Conservation (phyloP, 805 yeast species). For the Brettanomyces custersianus region DNA sequence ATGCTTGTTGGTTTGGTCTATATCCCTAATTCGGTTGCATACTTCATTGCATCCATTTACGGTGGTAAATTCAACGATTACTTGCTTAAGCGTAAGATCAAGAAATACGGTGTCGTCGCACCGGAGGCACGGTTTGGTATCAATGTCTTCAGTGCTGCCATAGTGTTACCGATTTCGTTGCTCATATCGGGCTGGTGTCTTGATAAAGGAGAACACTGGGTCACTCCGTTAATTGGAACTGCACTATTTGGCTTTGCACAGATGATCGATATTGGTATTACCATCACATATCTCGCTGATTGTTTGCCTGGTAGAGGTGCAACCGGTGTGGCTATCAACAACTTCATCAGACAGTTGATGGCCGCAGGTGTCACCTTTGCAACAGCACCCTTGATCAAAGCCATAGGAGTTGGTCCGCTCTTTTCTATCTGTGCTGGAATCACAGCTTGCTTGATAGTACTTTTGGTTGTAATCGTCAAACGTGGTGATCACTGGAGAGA, state of each 20-base stretch:
- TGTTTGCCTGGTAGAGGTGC: slow-evolving; percentile 84
- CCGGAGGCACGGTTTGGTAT: slow-evolving; percentile 78
- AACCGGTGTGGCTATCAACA: slow-evolving; percentile 79
- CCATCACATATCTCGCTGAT: slow-evolving; percentile 74
- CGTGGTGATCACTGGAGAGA: slow-evolving; percentile 58
- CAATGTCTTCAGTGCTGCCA: slow-evolving; percentile 60
- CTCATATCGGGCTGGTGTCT: slow-evolving; percentile 80
- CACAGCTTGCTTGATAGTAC: slow-evolving; percentile 32
- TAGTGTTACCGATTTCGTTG: slow-evolving; percentile 53
- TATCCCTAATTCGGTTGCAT: slow-evolving; percentile 76
- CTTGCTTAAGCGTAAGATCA: slow-evolving; percentile 39
- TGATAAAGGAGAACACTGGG: slow-evolving; percentile 60
- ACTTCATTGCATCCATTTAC: slow-evolving; percentile 62
- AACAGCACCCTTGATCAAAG: slow-evolving; percentile 59
- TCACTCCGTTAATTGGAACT: slow-evolving; percentile 71
- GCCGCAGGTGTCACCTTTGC: slow-evolving; percentile 74
- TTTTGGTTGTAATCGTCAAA: slow-evolving; percentile 39
- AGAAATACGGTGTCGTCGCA: slow-evolving; percentile 53
- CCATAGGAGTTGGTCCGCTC: slow-evolving; percentile 65
- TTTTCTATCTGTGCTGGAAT: slow-evolving; percentile 59
- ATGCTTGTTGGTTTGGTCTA: slow-evolving; percentile 66
- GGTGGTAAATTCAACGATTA: slow-evolving; percentile 79
- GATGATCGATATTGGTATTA: slow-evolving; percentile 76
- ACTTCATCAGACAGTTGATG: slow-evolving; percentile 59
- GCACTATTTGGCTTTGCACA: slow-evolving; percentile 76